phyloP scores from a whole-genome alignment of 1,284 basidiomycete genomes.

The Cutaneotrichosporon sp. region DNA sequence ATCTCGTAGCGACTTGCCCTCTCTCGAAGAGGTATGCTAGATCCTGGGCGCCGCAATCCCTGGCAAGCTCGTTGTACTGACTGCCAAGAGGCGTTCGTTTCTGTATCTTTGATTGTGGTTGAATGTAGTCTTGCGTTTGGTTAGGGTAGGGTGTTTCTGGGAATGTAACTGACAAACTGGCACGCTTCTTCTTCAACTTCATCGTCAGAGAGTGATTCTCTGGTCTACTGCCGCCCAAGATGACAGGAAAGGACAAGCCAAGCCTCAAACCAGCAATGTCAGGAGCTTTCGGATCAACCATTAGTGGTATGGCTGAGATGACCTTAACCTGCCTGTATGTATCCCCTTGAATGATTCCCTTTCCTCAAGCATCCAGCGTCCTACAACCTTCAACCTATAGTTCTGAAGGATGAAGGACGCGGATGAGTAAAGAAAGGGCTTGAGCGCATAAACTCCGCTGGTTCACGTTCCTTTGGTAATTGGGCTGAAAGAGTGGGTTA shows the following conservation, averaged over 20 bases:
- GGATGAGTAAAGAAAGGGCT: neutral
- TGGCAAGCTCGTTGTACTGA: neutral
- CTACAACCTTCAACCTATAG: no score
- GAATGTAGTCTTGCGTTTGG: neutral
- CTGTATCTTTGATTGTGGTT: neutral
- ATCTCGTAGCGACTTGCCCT: neutral
- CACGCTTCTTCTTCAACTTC: no score
- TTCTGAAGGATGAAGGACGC: no score
- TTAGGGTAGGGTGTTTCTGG: neutral
- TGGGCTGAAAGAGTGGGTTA: neutral
- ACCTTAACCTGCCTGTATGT: neutral
- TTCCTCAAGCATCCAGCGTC: no score
- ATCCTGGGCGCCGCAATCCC: conserved; percentile 1
- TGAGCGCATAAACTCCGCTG: neutral
- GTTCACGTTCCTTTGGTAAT: conserved; percentile 3
- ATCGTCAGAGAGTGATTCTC: no score
- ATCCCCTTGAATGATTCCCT: neutral
- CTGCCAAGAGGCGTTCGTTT: neutral
- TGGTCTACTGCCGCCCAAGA: no score
- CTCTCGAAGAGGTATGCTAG: neutral
- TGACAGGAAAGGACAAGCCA: no score
- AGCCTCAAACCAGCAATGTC: no score
- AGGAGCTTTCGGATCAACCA: no score
- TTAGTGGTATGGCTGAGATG: no score
- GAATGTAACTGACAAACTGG: neutral